Evolutionary conservation across 2,329 filamentous ascomycete genomes (phyloP), one percentile per base, ranked within the genome.

Genomic region (Fusarium denticulatum): DNA sequence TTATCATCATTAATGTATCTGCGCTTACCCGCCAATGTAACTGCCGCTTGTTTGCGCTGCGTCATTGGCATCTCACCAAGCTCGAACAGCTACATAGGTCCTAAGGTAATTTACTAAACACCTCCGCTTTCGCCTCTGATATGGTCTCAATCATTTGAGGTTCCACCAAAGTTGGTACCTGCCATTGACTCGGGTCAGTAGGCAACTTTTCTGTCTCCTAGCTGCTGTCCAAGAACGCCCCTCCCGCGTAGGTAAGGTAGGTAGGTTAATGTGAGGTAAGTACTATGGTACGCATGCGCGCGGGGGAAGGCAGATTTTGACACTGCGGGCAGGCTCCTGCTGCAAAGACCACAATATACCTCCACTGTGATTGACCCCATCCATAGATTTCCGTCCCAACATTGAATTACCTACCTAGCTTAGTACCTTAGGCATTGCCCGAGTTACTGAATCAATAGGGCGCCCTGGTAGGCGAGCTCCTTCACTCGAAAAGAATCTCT

Each of bases 341-440:
- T 52, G 52, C 52, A 43, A 52, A 57, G 20, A 57, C 60, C 66
- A 58, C 55, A 47, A 36, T 57, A 37, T 47, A 34, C 37, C 59
- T 26, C 47, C n/a, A 34, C 49, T 52, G 66, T 73, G 72, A 75
- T 71, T 75, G 50, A 57, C 34, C 53, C 32, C 30, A 42, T 47
- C 42, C n/a, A 28, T 46, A 2, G 26, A 47, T 32, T 59, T 40
- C 47, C 36, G 24, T 53, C 46, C 28, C 46, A 39, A 26, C 36
- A 43, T 66, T 52, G 56, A 60, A 56, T 57, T 49, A 24, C n/a
- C 45, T 15, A 22, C 6, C 8, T 42, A 24, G 6, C 15, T 24
- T 16, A 24, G 32, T 36, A 70, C 55, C 47, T 60, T 55, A 52
- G 32, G 49, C 49, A 70, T 47, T 61, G 61, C 65, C 58, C 30